phyloP scores from a whole-genome alignment of 257 asterid genomes.

The Nicotiana undulata region DNA sequence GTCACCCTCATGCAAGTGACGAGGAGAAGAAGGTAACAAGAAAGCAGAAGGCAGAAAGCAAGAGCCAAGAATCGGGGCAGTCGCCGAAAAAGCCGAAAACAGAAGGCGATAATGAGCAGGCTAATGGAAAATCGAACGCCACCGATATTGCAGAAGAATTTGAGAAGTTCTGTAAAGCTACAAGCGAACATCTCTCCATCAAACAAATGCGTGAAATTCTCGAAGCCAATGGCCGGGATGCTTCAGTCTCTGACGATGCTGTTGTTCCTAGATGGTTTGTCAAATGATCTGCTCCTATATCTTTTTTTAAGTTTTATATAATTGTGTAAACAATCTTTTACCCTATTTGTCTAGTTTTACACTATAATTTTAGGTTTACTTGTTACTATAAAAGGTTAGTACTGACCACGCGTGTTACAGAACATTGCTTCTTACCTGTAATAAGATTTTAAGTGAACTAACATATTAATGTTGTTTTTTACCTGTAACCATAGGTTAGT shows the following conservation, averaged over 20 bases:
- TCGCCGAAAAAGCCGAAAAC: constrained; percentile 54
- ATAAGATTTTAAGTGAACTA: neutral
- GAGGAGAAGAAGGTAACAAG: constrained; percentile 57
- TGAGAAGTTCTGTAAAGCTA: constrained; percentile 50
- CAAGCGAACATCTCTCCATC: constrained; percentile 54
- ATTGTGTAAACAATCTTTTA: neutral
- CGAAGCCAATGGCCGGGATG: constrained; percentile 53
- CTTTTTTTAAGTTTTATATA: too few relatives aligned
- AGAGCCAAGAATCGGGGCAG: constrained; percentile 26
- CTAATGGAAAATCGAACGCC: constrained; percentile 19
- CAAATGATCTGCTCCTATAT: neutral
- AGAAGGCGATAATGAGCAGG: constrained; percentile 22
- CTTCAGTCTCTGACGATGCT: constrained; percentile 50
- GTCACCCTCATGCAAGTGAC: constrained; percentile 37
- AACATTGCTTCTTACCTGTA: too few relatives aligned
- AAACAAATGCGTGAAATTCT: constrained; percentile 74
- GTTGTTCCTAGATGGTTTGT: constrained; percentile 81
- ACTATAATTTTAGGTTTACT: too few relatives aligned
- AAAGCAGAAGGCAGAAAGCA: constrained; percentile 70
- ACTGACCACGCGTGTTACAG: too few relatives aligned
- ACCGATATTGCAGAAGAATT: constrained; percentile 45
- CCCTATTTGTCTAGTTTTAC: neutral
- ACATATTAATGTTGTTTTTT: neutral
- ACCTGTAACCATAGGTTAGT: neutral
- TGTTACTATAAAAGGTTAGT: too few relatives aligned